Evolutionary conservation across 2,329 filamentous ascomycete genomes (phyloP).

Genomic region (Huntiella abstrusa): DNA sequence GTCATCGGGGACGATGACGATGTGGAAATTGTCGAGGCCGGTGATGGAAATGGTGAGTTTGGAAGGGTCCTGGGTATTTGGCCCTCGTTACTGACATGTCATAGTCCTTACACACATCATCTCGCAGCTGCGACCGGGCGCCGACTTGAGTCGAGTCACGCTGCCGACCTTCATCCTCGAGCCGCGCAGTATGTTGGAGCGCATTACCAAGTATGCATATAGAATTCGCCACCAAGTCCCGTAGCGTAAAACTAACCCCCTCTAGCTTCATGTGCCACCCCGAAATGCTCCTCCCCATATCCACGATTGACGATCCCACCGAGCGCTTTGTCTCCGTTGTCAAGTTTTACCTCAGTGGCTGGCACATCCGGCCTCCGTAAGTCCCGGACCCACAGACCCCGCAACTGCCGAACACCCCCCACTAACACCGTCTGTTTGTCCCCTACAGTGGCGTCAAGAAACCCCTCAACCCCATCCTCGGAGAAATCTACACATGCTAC

Average conservation of each 20-base stretch:
- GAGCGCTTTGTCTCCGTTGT: constrained; percentile 86
- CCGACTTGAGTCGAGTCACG: constrained; percentile 84
- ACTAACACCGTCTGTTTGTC: constrained; percentile 2
- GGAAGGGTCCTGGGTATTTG: neutral
- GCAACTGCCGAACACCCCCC: neutral
- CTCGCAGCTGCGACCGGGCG: constrained; percentile 84
- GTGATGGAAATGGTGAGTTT: constrained; percentile 76
- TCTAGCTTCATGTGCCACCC: constrained; percentile 96
- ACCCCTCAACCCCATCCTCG: constrained; percentile 86
- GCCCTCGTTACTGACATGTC: neutral
- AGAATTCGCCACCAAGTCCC: neutral
- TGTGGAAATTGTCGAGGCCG: constrained; percentile 67
- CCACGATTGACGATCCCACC: constrained; percentile 71
- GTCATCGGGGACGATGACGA: constrained; percentile 37
- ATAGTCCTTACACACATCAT: constrained; percentile 92
- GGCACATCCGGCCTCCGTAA: constrained; percentile 95
- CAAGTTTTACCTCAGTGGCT: constrained; percentile 95
- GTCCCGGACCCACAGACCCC: constrained; percentile 17
- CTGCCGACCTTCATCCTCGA: constrained; percentile 96
- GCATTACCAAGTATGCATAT: constrained; percentile 76
- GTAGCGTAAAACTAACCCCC: neutral
- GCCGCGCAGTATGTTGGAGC: constrained; percentile 91
- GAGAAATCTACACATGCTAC: constrained; percentile 86
- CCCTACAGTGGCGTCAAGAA: constrained; percentile 77
- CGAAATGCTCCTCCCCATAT: constrained; percentile 79